Conservation (phyloP, 2,329 filamentous ascomycete species). For the Scleromitrula shiraiana region DNA sequence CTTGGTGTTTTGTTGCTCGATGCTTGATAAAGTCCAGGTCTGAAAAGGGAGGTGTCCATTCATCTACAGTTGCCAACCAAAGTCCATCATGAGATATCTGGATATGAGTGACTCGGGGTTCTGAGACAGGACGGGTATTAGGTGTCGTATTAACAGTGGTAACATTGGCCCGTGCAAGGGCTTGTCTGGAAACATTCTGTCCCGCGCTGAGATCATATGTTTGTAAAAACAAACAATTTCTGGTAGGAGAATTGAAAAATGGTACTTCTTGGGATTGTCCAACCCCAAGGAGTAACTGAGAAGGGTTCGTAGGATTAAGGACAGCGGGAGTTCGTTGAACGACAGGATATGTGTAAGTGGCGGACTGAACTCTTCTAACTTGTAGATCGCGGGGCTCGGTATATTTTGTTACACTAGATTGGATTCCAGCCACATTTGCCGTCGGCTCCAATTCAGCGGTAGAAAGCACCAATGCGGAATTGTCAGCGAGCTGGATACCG, state of each 20-base stretch:
- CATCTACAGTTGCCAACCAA: slow-evolving; percentile 88
- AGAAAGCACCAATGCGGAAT: slow-evolving; percentile 83
- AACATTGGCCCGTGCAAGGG: slow-evolving; percentile 77
- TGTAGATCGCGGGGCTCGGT: slow-evolving; percentile 44
- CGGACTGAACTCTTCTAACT: slow-evolving; percentile 39
- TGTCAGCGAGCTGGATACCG: slow-evolving; percentile 78
- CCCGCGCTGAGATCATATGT: slow-evolving; percentile 77
- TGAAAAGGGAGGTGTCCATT: slow-evolving; percentile 68
- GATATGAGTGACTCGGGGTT: slow-evolving; percentile 70
- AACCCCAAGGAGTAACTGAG: slow-evolving; percentile 61
- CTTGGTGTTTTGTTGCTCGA: slow-evolving; percentile 36
- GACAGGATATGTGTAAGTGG: slow-evolving; percentile 21
- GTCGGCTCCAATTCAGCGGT: slow-evolving; percentile 83
- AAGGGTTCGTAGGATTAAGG: slow-evolving; percentile 53
- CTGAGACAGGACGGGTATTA: slow-evolving; percentile 61
- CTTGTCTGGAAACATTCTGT: slow-evolving; percentile 76
- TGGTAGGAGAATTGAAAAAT: slow-evolving; percentile 40
- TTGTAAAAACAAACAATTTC: slow-evolving; percentile 63
- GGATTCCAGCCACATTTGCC: slow-evolving; percentile 76
- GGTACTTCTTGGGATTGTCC: slow-evolving; percentile 51
- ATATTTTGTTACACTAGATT: slow-evolving; percentile 49
- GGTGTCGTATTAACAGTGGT: slow-evolving; percentile 72
- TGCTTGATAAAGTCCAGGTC: slow-evolving; percentile 56
- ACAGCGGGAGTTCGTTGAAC: slow-evolving; percentile 45
- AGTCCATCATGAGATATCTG: slow-evolving; percentile 71